phyloP scores from a whole-genome alignment of 768 basidiomycete genomes.

The Boletus reticulatus region DNA sequence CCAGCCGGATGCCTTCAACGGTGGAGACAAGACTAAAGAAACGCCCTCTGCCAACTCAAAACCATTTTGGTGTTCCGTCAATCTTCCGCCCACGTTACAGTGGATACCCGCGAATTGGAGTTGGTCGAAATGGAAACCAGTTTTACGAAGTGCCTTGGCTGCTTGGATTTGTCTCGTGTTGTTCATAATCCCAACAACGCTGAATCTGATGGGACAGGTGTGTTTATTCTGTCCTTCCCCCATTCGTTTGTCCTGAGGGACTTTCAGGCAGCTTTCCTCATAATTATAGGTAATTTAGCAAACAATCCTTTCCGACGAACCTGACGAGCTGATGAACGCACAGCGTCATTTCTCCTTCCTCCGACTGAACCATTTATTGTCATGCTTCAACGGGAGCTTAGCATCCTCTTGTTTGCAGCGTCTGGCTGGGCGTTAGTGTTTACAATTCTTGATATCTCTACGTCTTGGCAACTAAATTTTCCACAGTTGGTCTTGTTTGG shows the following conservation, averaged over 20 bases:
- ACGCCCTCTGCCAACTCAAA: too few species aligned
- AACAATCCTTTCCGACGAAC: neutral
- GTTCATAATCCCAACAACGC: too few species aligned
- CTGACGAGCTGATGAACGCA: neutral
- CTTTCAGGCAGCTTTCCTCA: constrained; percentile 57
- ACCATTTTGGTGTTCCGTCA: too few species aligned
- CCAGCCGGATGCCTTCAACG: too few species aligned
- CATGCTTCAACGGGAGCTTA: constrained; percentile 61
- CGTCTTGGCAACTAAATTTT: neutral
- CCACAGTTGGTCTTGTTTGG: constrained; percentile 63
- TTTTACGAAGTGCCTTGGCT: too few species aligned
- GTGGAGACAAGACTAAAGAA: too few species aligned
- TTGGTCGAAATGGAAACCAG: too few species aligned
- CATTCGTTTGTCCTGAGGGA: neutral
- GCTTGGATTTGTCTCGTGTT: too few species aligned
- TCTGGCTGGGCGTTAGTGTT: constrained; percentile 60
- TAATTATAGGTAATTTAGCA: constrained; percentile 49
- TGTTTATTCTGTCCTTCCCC: neutral
- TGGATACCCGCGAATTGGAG: too few species aligned
- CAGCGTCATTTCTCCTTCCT: constrained; percentile 63
- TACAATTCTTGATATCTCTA: neutral
- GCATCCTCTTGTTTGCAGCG: constrained; percentile 47
- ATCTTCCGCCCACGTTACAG: too few species aligned
- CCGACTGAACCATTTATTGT: constrained; percentile 64
- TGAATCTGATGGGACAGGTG: constrained; percentile 52